These are phyloP conservation scores for Dianthus caryophyllus DNA, from an alignment of 148 eudicot genomes.

Conservation along the genomic window DNA sequence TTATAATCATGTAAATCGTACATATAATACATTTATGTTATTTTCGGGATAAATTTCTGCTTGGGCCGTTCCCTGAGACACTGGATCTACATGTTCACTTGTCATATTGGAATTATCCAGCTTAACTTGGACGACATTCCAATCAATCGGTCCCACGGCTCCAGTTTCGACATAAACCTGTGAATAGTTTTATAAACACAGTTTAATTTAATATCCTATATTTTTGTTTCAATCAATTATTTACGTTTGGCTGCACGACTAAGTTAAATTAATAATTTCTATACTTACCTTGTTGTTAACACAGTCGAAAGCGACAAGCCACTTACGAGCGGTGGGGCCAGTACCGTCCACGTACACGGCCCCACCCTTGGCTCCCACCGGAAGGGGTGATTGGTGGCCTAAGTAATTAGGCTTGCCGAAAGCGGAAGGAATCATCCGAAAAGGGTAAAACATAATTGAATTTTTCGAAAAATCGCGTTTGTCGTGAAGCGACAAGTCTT, in stretches of 20 bases:
- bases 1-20: neutral
- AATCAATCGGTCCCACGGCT: constrained; percentile 8
- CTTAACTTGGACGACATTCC: neutral
- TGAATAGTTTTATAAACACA: no score
- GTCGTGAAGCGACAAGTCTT: no score
- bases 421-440: no score
- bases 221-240: no score
- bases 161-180: neutral
- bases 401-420: no score
- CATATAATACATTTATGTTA: neutral
- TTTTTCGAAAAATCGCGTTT: no score
- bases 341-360: neutral
- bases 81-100: constrained; percentile 1
- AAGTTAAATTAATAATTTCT: no score
- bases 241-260: no score
- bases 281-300: neutral
- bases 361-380: neutral
- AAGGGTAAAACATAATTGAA: no score
- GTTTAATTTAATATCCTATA: no score
- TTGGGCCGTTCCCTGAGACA: neutral
- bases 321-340: constrained; percentile 2
- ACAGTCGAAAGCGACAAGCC: constrained; percentile 9
- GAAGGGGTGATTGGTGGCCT: neutral
- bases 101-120: neutral
- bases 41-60: neutral